phyloP scores from a whole-genome alignment of 2,329 filamentous ascomycete genomes.

The Monilinia vaccinii-corymbosi region DNA sequence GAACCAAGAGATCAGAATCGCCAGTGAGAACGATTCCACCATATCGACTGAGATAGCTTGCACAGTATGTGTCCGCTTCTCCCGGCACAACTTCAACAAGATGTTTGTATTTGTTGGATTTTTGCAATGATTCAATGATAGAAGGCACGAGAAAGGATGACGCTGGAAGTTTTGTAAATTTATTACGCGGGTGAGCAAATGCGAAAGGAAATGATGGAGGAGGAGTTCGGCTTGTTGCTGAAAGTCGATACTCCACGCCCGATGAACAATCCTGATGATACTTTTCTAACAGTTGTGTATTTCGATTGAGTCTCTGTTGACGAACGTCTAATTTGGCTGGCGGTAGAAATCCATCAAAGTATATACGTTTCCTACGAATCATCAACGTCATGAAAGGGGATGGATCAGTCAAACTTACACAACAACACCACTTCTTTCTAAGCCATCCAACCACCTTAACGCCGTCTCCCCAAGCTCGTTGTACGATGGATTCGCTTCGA shows the following conservation, averaged over 20 bases:
- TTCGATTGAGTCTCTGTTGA: conserved; percentile 18
- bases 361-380: conserved; percentile 52
- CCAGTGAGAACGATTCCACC: conserved; percentile 59
- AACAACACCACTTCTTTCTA: conserved; percentile 45
- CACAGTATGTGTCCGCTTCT: conserved; percentile 80
- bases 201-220: conserved; percentile 16
- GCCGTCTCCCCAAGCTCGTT: conserved; percentile 49
- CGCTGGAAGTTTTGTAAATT: conserved; percentile 32
- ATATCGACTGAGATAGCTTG: conserved; percentile 46
- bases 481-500: conserved; percentile 52
- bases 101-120: conserved; percentile 34
- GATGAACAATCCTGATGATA: conserved; percentile 19
- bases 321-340: conserved; percentile 24
- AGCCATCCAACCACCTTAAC: conserved; percentile 51
- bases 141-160: conserved; percentile 67
- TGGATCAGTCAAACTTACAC: conserved; percentile 40
- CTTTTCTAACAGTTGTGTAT: conserved; percentile 21
- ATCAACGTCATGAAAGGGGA: conserved; percentile 11
- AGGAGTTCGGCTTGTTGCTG: conserved; percentile 1
- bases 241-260: conserved; percentile 12
- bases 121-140: conserved; percentile 60
- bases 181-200: conserved; percentile 15
- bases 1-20: conserved; percentile 80
- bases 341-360: conserved; percentile 81
- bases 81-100: conserved; percentile 58